phyloP scores from a whole-genome alignment of 345 rosid genomes.

The Eucalyptus guilfoylei region DNA sequence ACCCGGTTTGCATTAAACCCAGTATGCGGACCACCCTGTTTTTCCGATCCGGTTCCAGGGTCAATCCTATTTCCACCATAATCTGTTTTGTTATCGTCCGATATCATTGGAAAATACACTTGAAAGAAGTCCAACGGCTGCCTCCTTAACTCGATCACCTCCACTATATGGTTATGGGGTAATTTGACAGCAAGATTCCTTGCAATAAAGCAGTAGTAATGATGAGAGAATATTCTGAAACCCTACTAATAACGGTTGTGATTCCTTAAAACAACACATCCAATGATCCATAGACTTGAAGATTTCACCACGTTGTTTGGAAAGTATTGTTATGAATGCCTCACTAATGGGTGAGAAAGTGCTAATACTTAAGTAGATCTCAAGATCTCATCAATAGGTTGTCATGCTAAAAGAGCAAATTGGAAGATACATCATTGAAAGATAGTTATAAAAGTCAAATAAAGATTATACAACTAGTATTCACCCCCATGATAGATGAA shows the following conservation, averaged over 20 bases:
- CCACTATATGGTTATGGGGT: slow-evolving; percentile 16
- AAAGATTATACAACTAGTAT: background rate
- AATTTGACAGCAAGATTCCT: slow-evolving; percentile 6
- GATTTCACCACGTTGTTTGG: slow-evolving; percentile 36
- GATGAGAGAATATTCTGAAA: slow-evolving; percentile 44
- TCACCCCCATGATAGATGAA: background rate
- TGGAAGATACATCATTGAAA: background rate
- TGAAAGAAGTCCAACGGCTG: slow-evolving; percentile 47
- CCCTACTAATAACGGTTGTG: slow-evolving; percentile 40
- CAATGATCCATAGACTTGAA: slow-evolving; percentile 45
- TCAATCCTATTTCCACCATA: rapidly evolving
- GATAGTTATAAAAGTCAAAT: background rate
- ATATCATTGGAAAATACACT: slow-evolving; percentile 14
- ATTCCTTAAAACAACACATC: slow-evolving; percentile 52
- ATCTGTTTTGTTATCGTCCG: too few species aligned
- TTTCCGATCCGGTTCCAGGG: too few species aligned
- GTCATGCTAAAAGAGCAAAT: background rate
- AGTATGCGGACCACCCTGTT: too few species aligned
- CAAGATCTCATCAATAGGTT: background rate
- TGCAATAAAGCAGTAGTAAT: slow-evolving; percentile 6
- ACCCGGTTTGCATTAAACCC: too few species aligned
- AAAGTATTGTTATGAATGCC: slow-evolving; percentile 24
- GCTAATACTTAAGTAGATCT: background rate
- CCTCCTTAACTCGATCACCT: slow-evolving; percentile 37
- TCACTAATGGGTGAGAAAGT: slow-evolving; percentile 34